Evolutionary conservation across 148 eudicot genomes (phyloP), one percentile per base, ranked within the genome.

Genomic region (Nepenthes gracilis): DNA sequence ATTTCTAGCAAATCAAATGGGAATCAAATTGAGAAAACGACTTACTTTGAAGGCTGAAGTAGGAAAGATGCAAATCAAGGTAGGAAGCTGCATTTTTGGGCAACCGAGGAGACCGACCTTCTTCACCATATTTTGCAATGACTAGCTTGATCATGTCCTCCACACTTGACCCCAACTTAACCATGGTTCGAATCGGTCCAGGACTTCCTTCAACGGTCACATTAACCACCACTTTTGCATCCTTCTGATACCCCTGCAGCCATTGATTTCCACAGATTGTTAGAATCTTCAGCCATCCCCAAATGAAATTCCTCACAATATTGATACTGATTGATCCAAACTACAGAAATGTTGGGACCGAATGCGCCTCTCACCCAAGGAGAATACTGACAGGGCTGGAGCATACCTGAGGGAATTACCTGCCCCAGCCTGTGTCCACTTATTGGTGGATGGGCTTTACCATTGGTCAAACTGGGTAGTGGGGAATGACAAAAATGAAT

Each of bases 161-260:
- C 58, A 93, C 88, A 58, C 73, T 88, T 1, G 86, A 72, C 51
- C 95, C 96, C 68, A 85, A 72, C 65, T 84, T 83, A 36, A 88
- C 77, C 85, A 92, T 63, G 0, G 86, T 64, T 64, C 83, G 66
- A 33, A 91, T 67, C 35, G 95, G 95, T 53, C 96, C 97, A 1
- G 92, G 83, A 58, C 91, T 82, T 60, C 91, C 97, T 75, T 87
- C 97, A 53, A 87, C 85, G 10, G 86, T 79, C 74, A 87, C 97
- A 61, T 79, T 90, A 2, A 90, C 77, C 72, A 90, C 75, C 63
- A 84, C 97, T 69, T 87, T 90, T 11, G 91, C 73, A 36, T 85
- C 91, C 58, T 75, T 84, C 35, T 74, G 74, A 60, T 83, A 89
- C 6, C 76, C 82, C 93, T 77, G 70, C 63, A 48, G 36, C 14